Evolutionary conservation across 345 rosid genomes (phyloP), one percentile per base, ranked within the genome.

Genomic region (Garcia nutans): DNA sequence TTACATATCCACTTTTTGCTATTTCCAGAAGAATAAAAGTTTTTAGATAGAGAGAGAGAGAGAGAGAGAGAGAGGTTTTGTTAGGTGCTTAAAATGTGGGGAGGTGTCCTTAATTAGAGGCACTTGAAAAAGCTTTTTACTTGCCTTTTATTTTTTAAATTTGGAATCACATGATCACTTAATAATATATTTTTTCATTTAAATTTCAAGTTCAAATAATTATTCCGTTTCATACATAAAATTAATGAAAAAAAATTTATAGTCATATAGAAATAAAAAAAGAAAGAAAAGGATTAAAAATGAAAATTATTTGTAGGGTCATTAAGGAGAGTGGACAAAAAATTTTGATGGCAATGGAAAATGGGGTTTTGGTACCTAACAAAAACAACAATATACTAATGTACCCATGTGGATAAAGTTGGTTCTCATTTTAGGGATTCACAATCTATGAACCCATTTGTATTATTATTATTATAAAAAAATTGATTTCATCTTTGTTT

Each of bases 351-450:
- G 64, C 72, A 58, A 58, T 11, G 62, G 3, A 68, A 55, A 37
- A 37, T 37, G 47, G 47, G 62, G 49, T 65, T 3, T 71, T 58
- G 56, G 68, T 52, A 58, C 73, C 74, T 68, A 77, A 64, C 77
- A 66, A 52, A 28, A 70, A 64, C 77, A 66, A 52, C 44, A 70
- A 64, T 22, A 26, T 16, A 24, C 57, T 62, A 68, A 68, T 74
- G 71, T 77, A 65, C 76, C 81, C 85, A 83, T 79, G 80, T 79
- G 82, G 78, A 75, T 71, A 74, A 76, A 83, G 84, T 76, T 78
- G 81, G 57, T 71, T 72, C 44, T 77, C 47, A 68, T 65, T 75
- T 72, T 52, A 24, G 77, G 77, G 31, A 22, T 59, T 73, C 79
- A 28, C 65, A 65, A 71, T 61, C 23, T 11, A 68, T 69, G 8